Conservation (phyloP, 768 basidiomycete genomes). For the Podaxis sp. region DNA sequence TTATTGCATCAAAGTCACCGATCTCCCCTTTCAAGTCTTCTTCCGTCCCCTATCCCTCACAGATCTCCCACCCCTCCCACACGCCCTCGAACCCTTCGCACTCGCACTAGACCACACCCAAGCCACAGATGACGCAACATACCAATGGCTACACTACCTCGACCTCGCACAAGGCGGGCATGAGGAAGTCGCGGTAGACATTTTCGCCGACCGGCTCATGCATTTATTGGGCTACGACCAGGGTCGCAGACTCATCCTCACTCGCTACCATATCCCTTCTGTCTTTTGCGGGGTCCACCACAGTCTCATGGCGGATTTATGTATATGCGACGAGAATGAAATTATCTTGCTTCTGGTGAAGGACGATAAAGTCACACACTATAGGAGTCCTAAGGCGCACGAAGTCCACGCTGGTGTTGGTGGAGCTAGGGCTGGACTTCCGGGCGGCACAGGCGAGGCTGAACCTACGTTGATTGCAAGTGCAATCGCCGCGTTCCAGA, state of each 20-base stretch:
- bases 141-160: conserved; percentile 7
- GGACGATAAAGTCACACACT: not conserved
- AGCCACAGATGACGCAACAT: not conserved
- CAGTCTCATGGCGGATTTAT: conserved; percentile 1
- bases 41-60: conserved; percentile 3
- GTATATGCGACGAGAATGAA: conserved; percentile 6
- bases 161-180: conserved; percentile 1
- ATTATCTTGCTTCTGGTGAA: conserved; percentile 2
- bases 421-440: not conserved
- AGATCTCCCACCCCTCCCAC: not conserved
- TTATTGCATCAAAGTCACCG: not conserved
- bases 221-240: conserved; percentile 1
- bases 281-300: conserved; percentile 4
- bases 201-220: conserved; percentile 2
- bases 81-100: not conserved
- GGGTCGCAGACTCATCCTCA: conserved; percentile 9
- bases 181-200: not conserved
- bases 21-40: not conserved
- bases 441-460: not conserved
- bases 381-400: not conserved
- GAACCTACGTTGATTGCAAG: conserved; percentile 3
- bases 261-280: conserved; percentile 3
- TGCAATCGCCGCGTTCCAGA: conserved; percentile 1
- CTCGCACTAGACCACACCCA: not conserved
- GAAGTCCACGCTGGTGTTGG: not conserved